Conservation (phyloP, 129 eudicot species). For the Centrapalus pauciflorus region DNA sequence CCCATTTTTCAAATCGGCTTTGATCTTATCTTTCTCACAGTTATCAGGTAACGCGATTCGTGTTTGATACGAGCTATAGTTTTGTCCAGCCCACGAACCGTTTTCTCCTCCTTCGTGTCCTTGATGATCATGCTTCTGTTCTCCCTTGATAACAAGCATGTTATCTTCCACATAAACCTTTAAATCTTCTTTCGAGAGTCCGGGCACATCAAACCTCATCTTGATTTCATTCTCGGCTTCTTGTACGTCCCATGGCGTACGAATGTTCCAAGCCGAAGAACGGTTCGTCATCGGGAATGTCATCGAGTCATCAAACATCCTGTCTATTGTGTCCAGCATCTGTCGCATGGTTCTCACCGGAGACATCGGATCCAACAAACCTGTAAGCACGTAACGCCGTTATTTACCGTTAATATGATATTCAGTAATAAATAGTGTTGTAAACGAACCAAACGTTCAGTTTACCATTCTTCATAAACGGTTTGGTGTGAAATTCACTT, state of each 20-base stretch:
- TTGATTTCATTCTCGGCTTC: conserved; percentile 60
- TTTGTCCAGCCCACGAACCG: conserved; percentile 37
- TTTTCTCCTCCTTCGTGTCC: conserved; percentile 14
- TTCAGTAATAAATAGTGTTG: too few relatives aligned
- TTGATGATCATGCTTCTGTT: conserved; percentile 27
- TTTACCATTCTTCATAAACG: too few relatives aligned
- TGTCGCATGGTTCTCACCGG: conserved; percentile 78
- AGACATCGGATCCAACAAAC: conserved; percentile 60
- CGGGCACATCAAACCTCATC: conserved; percentile 83
- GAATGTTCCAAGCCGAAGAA: conserved; percentile 26
- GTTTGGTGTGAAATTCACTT: too few relatives aligned
- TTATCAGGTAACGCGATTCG: conserved; percentile 56
- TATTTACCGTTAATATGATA: too few relatives aligned
- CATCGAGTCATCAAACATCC: conserved; percentile 53
- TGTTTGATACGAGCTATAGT: conserved; percentile 46
- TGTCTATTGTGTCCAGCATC: conserved; percentile 69
- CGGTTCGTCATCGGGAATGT: conserved; percentile 32
- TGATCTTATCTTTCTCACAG: conserved; percentile 63
- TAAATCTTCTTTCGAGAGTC: conserved; percentile 74
- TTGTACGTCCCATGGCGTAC: conserved; percentile 70
- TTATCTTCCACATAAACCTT: conserved; percentile 62
- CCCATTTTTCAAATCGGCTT: conserved; percentile 81
- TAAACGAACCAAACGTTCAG: too few relatives aligned
- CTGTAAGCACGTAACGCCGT: conserved; percentile 29
- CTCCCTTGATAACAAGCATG: conserved; percentile 70